Base-by-base conservation (phyloP, 768 basidiomycete species). In the Krasilnikovozyma curviuscula region DNA sequence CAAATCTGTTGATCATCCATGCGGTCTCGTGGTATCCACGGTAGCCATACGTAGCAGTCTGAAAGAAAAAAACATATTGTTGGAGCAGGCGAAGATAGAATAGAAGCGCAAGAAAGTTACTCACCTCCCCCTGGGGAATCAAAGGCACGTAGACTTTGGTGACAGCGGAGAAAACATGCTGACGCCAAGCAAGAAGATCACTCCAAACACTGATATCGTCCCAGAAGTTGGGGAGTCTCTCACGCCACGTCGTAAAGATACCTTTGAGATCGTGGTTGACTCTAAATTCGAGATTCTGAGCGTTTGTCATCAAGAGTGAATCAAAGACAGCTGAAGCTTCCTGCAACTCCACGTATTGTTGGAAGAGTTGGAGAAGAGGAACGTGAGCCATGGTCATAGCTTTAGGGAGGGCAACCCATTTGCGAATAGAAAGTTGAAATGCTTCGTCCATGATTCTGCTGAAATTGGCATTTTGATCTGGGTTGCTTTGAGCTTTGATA, bases 1-100 rank as follows among this genome's bases (percentile, higher is more conserved):
- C 93, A 60, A 98, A 97, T 14, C 93, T 80, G 63, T 99, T 99
- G 69, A 97, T 95, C 61, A 93, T 97, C 93, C 93, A 99, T 7
- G 93, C 93, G 0, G 88, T 97, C 68, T 99, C 93, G 61, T 99
- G 93, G 63, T 84, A 95, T 7, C 93, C 93, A 43, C 93, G 76
- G 62, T 85, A 97, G 7, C 88, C 91, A 59, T 77, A 82, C 1
- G 84, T 88, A 48, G 77, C 83, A 23, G 66, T 66, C 56, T 75
- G 75, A 30, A n/a, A n/a, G n/a, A n/a, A n/a, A n/a, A n/a, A n/a
- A n/a, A n/a, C n/a, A n/a, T n/a, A n/a, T n/a, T n/a, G n/a, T n/a
- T n/a, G n/a, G n/a, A n/a, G n/a, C n/a, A n/a, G n/a, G n/a, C n/a
- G n/a, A n/a, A n/a, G n/a, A n/a, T n/a, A n/a, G n/a, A n/a, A n/a